Evolutionary conservation across 2,329 filamentous ascomycete genomes (phyloP), one percentile per base, ranked within the genome.

Genomic region (Colletotrichum zoysiae): DNA sequence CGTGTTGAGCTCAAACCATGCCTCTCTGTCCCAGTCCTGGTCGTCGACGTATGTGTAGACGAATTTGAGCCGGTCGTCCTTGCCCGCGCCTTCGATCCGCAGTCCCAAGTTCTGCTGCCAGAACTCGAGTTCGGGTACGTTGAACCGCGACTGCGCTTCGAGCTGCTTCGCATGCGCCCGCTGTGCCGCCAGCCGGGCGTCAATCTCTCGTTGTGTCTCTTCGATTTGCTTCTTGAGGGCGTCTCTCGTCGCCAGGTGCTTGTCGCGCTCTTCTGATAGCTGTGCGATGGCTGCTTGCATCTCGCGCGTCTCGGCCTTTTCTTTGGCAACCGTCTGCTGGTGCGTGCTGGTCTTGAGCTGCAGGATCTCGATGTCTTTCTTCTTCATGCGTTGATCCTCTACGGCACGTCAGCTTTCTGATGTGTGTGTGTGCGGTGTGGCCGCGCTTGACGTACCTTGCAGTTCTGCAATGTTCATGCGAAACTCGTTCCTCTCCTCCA

Each of bases 401-500:
- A 80, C 73, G 30, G 6, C 6, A 20, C 5, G 42, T 72, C n/a
- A 68, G 61, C 42, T 26, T 61, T 30, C 50, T 33, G 16, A 18
- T 33, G 14, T 53, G 26, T 53, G 50, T 6, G 23, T 33, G 48
- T 20, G 1, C 11, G 23, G 33, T 18, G 44, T 26, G 23, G 53
- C 16, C 20, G 14, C 35, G 46, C n/a, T 20, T 55, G 44, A 73
- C 84, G 65, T 86, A 97, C 95, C 95, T 85, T 97, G 92, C 46
- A 97, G 84, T 81, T 98, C 96, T 57, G 94, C 92, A 33, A 98
- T 85, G 77, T 93, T 97, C 85, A 96, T 92, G 74, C 93, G 93
- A 79, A 98, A 99, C 73, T 97, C 92, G 78, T 98, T 98, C 78
- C 95, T 90, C 85, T 98, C 95, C 78, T 98, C 95, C 9, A 98